Evolutionary conservation across 768 basidiomycete genomes (phyloP), one percentile per base, ranked within the genome.

Genomic region (Leccinum rimulosum): DNA sequence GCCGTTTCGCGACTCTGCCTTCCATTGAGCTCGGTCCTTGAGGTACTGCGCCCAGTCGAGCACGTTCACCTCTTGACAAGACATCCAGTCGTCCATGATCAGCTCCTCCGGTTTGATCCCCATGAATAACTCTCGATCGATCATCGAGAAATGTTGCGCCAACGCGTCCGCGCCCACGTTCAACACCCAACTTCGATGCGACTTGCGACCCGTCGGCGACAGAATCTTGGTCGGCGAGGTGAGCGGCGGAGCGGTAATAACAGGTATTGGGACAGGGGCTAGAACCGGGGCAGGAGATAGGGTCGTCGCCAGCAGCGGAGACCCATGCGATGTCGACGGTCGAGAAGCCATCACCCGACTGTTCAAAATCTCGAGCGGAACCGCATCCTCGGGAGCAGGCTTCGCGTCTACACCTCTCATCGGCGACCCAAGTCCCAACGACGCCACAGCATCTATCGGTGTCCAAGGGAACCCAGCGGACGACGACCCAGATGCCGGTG

Each of bases 41-140:
- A 95, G 75, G 68, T 88, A 95, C 64, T 84, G 84, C 14, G 81
- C 79, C 95, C 94, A 96, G 70, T 95, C 93, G 17, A 90, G 78
- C 22, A 90, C 82, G 64, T 91, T 82, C 11, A 84, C 80, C 31
- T 79, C 87, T 57, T 83, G 78, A 51, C 82, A 80, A 10, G 79
- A 78, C 71, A 81, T 78, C 87, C 87, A 89, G 40, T 89, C 85
- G 52, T 84, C 82, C 60, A 85, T 79, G 40, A 93, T 85, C n/a
- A 94, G 79, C 66, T 96, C 94, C 67, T 95, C 91, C 68, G 94
- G 94, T 64, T 87, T 88, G 71, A 96, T 81, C 12, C 83, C 82
- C 72, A 90, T 85, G 70, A 94, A 92, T 56, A 95, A 75, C 64
- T 95, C 93, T 27, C 91, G 82, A 62, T 96, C 93, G 62, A 96